Percentiles rank a stretch among this genome's conserved stretches.
Conservation (phyloP, 257 asterid species). For the Lavandula angustifolia region DNA sequence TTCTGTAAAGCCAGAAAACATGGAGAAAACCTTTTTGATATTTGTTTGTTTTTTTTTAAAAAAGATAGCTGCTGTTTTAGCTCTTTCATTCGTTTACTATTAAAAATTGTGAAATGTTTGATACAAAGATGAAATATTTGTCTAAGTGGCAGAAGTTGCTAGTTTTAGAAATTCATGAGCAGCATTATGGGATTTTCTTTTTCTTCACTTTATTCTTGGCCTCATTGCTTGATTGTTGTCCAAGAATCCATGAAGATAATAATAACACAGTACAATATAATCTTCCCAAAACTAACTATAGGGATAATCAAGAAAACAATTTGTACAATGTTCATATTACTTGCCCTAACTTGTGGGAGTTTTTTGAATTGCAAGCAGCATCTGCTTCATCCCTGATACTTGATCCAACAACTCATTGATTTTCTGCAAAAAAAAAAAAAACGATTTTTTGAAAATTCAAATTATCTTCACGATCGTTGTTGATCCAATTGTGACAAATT, state of each 20-base stretch:
- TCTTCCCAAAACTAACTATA: not conserved
- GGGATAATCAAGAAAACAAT: constrained; percentile 17
- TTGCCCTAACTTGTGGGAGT: constrained; percentile 28
- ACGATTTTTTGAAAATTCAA: not conserved
- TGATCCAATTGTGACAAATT: not conserved
- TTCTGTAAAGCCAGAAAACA: constrained; percentile 43
- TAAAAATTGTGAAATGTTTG: constrained; percentile 32
- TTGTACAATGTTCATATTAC: constrained; percentile 24
- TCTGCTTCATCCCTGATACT: constrained; percentile 65
- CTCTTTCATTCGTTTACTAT: constrained; percentile 34
- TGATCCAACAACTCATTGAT: constrained; percentile 63
- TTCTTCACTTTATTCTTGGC: no score
- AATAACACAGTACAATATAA: no score
- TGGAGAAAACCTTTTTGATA: constrained; percentile 34
- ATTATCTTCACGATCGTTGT: not conserved
- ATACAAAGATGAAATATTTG: constrained; percentile 23
- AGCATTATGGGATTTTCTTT: no score
- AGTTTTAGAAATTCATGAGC: constrained; percentile 18
- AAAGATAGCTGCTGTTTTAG: constrained; percentile 34
- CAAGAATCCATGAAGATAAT: no score
- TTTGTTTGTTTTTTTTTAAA: not conserved
- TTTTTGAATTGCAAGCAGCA: constrained; percentile 45
- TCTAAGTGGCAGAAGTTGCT: constrained; percentile 30
- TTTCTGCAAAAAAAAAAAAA: constrained; percentile 56
- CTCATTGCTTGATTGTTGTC: no score